Evolutionary conservation across 371 early-diverging fungal species (phyloP), one percentile per base, ranked within the genome.

Genomic region (Basidiobolus meristosporus): DNA sequence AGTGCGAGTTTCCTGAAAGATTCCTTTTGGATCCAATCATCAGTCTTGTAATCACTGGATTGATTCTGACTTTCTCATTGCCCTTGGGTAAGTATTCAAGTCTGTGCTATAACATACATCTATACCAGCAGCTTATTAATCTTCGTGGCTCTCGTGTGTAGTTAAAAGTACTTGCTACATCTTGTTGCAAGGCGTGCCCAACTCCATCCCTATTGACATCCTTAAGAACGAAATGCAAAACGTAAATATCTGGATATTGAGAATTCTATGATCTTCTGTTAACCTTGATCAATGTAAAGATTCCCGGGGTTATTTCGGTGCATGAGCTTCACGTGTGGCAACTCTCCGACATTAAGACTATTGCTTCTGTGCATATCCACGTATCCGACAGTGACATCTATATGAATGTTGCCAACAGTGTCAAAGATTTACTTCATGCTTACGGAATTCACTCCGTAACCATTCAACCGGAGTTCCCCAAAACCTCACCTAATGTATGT

Each of bases 241-340:
- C n/a, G n/a, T n/a, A n/a, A n/a, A n/a, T n/a, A n/a, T n/a, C n/a
- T n/a, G n/a, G n/a, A n/a, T n/a, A n/a, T n/a, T n/a, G n/a, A n/a
- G n/a, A n/a, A n/a, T n/a, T n/a, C n/a, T n/a, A n/a, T n/a, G n/a
- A n/a, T n/a, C n/a, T n/a, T n/a, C n/a, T n/a, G n/a, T n/a, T n/a
- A n/a, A n/a, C n/a, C n/a, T n/a, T n/a, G n/a, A n/a, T n/a, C n/a
- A n/a, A n/a, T n/a, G n/a, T n/a, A n/a, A n/a, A 51, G 39, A 57
- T 62, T 49, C 43, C 64, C 2, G 73, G 68, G 17, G 72, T 90
- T 7, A 26, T 73, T 4, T 77, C 75, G n/a, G 65, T 90, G 21
- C 93, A 92, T 47, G 93, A 92, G 42, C 46, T 92, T n/a, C 93
- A 92, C 48, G 79, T 92, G 15, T 92, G 91, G 90, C 82, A 85